Evolutionary conservation across 140 eudicot species (phyloP).

Genomic region (Anethum foeniculum): DNA sequence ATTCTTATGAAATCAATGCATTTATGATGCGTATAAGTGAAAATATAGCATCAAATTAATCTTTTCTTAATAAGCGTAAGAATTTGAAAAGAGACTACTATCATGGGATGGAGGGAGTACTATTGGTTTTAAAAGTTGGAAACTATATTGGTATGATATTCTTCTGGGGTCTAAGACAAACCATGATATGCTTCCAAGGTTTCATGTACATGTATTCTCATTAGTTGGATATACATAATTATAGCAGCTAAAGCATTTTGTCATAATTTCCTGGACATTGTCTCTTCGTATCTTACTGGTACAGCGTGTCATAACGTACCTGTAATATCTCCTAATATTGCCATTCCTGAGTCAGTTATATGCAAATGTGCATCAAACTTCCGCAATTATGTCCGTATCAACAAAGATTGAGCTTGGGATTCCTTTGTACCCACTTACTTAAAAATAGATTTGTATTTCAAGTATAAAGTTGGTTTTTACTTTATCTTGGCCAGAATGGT

Average conservation of each 20-base stretch:
- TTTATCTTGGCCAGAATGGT: not conserved
- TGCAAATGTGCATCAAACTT: not conserved
- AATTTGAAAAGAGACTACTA: too few relatives aligned
- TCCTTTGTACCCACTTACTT: not conserved
- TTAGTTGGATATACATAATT: not conserved
- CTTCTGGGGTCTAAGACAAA: not conserved
- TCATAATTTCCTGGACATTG: not conserved
- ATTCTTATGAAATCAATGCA: too few relatives aligned
- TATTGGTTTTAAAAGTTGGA: too few relatives aligned
- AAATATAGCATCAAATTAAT: too few relatives aligned
- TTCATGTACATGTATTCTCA: not conserved
- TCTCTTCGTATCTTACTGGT: not conserved
- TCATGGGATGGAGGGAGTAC: too few relatives aligned
- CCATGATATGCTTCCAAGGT: not conserved
- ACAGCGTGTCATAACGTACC: not conserved
- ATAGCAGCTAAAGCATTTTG: not conserved
- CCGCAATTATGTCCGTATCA: not conserved
- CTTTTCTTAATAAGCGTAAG: too few relatives aligned
- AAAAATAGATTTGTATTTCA: not conserved
- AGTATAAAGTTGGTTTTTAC: not conserved
- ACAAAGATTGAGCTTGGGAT: not conserved
- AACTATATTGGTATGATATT: not conserved
- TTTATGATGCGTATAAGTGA: too few relatives aligned
- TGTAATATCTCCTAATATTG: not conserved
- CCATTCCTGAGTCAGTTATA: not conserved